phyloP scores from a whole-genome alignment of 1,284 basidiomycete species.

The Dichomitus squalens region DNA sequence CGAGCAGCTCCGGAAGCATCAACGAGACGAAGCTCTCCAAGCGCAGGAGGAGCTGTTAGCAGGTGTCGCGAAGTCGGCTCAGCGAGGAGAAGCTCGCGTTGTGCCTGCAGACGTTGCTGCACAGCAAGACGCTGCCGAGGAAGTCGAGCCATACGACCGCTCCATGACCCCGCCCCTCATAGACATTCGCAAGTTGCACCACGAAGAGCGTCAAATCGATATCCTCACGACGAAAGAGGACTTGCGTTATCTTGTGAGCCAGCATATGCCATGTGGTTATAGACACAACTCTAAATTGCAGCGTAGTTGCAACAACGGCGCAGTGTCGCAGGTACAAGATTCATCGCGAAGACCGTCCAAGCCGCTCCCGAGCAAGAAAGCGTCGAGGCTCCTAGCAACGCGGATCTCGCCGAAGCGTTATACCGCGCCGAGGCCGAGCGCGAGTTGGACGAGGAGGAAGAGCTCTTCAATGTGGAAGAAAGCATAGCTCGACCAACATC shows the following conservation, averaged over 20 bases:
- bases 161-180: constrained; percentile 82
- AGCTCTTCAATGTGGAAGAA: constrained; percentile 90
- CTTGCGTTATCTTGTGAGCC: constrained; percentile 65
- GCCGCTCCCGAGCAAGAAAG: constrained; percentile 49
- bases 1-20: constrained; percentile 92
- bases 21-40: constrained; percentile 91
- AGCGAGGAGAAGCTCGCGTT: constrained; percentile 41
- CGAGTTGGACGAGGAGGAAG: constrained; percentile 94
- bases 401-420: constrained; percentile 83
- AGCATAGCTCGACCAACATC: constrained; percentile 78
- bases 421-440: constrained; percentile 89
- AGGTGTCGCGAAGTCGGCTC: constrained; percentile 64
- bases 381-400: constrained; percentile 58
- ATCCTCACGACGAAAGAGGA: constrained; percentile 76
- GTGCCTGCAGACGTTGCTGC: constrained; percentile 38
- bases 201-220: constrained; percentile 80
- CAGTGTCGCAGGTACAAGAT: constrained; percentile 78
- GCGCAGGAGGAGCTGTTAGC: constrained; percentile 92
- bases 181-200: constrained; percentile 68
- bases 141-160: constrained; percentile 75
- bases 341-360: constrained; percentile 75
- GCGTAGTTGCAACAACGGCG: constrained; percentile 75
- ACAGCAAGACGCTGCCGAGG: constrained; percentile 53
- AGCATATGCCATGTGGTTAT: not conserved
- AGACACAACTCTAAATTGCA: not conserved